These are phyloP conservation scores for Phytopythium helicoides DNA, from an alignment of 352 stramenopile species.

Conservation along the genomic window DNA sequence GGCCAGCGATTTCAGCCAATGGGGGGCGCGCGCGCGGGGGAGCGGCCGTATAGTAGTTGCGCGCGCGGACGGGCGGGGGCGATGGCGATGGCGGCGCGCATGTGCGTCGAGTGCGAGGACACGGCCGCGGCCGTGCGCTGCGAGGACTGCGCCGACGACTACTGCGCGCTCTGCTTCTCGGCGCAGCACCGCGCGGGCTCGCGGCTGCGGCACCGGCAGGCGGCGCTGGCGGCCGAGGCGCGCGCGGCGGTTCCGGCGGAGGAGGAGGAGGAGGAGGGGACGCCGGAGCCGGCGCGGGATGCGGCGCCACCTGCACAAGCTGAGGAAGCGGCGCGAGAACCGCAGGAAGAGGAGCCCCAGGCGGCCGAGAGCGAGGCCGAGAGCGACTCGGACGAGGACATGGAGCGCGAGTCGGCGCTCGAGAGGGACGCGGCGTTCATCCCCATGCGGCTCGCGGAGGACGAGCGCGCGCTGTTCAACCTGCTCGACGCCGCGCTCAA, in stretches of 20 bases:
- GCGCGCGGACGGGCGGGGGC: neutral
- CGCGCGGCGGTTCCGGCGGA: neutral
- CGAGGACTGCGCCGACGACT: slow-evolving; percentile 64
- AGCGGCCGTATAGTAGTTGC: too few species aligned
- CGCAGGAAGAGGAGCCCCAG: slow-evolving; percentile 10
- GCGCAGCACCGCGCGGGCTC: slow-evolving; percentile 67
- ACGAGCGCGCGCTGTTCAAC: slow-evolving; percentile 74
- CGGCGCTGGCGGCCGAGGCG: slow-evolving; percentile 13
- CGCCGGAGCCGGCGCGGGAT: neutral
- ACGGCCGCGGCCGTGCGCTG: slow-evolving; percentile 67
- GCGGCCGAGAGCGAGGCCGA: neutral
- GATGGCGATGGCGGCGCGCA: slow-evolving; percentile 19
- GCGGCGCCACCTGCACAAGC: too few species aligned
- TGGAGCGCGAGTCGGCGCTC: slow-evolving; percentile 28
- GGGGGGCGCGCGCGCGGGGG: too few species aligned
- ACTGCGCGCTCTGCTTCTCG: slow-evolving; percentile 76
- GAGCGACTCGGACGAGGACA: slow-evolving; percentile 31
- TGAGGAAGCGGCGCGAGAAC: too few species aligned
- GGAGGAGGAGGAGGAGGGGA: neutral
- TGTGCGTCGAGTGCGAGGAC: slow-evolving; percentile 88
- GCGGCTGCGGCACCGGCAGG: slow-evolving; percentile 41
- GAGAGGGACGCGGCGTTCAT: slow-evolving; percentile 51
- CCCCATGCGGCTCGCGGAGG: slow-evolving; percentile 59
- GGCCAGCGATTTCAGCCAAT: too few species aligned
- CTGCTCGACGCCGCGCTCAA: slow-evolving; percentile 81